Evolutionary conservation across 2,329 filamentous ascomycete genomes (phyloP).

Genomic region (Talaromyces albobiverticillius): DNA sequence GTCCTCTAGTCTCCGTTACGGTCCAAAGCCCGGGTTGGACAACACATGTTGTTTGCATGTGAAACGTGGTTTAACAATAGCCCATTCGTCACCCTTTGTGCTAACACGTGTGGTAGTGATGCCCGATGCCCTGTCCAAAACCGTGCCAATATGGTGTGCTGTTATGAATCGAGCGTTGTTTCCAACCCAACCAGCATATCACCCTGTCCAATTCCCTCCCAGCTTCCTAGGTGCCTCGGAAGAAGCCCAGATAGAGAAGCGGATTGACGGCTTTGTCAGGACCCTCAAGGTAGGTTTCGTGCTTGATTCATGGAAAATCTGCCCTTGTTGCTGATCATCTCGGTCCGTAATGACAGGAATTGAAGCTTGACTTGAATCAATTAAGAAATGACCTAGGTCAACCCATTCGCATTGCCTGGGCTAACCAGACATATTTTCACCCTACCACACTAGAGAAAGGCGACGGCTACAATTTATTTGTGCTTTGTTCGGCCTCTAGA

Average conservation of each 20-base stretch:
- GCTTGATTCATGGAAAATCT: background rate
- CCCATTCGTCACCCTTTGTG: background rate
- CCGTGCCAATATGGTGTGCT: slow-evolving; percentile 88
- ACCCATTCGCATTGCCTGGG: slow-evolving; percentile 75
- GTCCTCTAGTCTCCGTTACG: background rate
- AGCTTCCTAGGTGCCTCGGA: slow-evolving; percentile 71
- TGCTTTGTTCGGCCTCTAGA: slow-evolving; percentile 82
- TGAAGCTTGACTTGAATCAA: slow-evolving; percentile 58
- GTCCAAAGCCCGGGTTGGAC: background rate
- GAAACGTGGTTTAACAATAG: background rate
- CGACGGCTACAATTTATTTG: slow-evolving; percentile 64
- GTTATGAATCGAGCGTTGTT: slow-evolving; percentile 81
- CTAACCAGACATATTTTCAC: slow-evolving; percentile 64
- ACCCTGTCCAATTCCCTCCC: slow-evolving; percentile 67
- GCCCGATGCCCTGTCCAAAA: slow-evolving; percentile 92
- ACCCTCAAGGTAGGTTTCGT: slow-evolving; percentile 41
- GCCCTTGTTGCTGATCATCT: background rate
- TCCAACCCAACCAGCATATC: slow-evolving; percentile 48
- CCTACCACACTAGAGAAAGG: slow-evolving; percentile 47
- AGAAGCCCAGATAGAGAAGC: slow-evolving; percentile 70
- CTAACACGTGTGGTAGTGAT: slow-evolving; percentile 55
- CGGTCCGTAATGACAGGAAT: slow-evolving; percentile 44
- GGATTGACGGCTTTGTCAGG: slow-evolving; percentile 56
- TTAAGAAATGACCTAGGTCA: slow-evolving; percentile 61
- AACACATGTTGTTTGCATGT: slow-evolving; percentile 17